A percentile compares a stretch with the other conserved stretches of the same genome.
phyloP scores from a whole-genome alignment of 805 yeast genomes.

The Nakazawaea ernobii region DNA sequence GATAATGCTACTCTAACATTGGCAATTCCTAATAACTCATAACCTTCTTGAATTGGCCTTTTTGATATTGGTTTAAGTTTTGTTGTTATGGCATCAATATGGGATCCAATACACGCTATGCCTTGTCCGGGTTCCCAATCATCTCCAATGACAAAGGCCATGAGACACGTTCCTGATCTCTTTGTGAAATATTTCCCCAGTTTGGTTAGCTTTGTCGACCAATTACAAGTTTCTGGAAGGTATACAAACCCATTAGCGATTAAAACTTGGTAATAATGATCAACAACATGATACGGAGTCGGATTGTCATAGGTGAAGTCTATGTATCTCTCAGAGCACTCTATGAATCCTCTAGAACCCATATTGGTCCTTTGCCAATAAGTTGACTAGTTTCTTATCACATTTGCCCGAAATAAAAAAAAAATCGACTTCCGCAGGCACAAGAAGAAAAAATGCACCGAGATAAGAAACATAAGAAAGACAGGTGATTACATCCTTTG shows the following conservation, averaged over 20 bases:
- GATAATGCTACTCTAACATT: conserved; percentile 72
- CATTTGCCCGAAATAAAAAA: too few relatives aligned
- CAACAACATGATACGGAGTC: conserved; percentile 71
- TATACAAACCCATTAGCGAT: conserved; percentile 57
- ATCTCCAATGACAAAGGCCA: conserved; percentile 65
- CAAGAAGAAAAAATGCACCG: too few relatives aligned
- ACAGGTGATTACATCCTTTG: too few relatives aligned
- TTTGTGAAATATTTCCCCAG: conserved; percentile 60
- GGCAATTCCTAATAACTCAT: conserved; percentile 73
- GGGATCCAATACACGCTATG: conserved; percentile 68
- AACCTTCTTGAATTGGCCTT: conserved; percentile 61
- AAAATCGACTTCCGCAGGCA: too few relatives aligned
- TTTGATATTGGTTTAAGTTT: conserved; percentile 67
- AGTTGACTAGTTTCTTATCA: too few relatives aligned
- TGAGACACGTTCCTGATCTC: conserved; percentile 62
- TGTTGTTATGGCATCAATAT: conserved; percentile 66
- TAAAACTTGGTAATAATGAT: conserved; percentile 41
- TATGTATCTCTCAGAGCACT: conserved; percentile 38
- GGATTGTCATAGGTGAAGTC: conserved; percentile 69
- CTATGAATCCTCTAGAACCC: too few relatives aligned
- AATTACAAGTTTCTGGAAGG: conserved; percentile 54
- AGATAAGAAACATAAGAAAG: too few relatives aligned
- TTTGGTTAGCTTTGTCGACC: conserved; percentile 30
- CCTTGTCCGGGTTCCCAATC: conserved; percentile 61
- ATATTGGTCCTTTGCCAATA: too few relatives aligned